phyloP scores from a whole-genome alignment of 371 early-diverging fungal genomes.

The Saksenaea oblongispora region DNA sequence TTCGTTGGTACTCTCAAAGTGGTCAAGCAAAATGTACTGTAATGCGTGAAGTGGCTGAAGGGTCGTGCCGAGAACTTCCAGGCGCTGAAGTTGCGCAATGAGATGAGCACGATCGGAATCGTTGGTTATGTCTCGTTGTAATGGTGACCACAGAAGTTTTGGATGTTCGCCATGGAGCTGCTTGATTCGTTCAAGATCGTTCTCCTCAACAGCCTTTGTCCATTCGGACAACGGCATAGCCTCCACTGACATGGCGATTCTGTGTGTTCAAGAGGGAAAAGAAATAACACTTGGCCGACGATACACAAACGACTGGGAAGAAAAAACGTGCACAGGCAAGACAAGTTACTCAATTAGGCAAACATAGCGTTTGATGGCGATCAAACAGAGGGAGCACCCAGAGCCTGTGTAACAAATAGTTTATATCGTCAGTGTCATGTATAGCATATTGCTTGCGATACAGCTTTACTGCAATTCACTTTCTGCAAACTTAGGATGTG shows the following conservation, averaged over 20 bases:
- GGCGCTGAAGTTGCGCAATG: conserved; percentile 13
- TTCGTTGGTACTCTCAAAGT: conserved; percentile 13
- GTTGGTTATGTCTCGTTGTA: not conserved
- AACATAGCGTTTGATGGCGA: conserved; percentile 1
- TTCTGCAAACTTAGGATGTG: not conserved
- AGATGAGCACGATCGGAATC: conserved; percentile 17
- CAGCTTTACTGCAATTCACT: not conserved
- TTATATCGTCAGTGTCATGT: not conserved
- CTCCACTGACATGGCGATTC: conserved; percentile 11
- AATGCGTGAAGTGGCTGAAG: not conserved
- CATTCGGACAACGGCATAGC: conserved; percentile 23
- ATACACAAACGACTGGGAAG: conserved; percentile 10
- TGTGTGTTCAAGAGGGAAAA: conserved; percentile 2
- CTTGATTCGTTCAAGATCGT: conserved; percentile 24
- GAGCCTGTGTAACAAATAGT: not conserved
- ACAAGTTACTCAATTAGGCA: conserved; percentile 1
- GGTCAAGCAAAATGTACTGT: conserved; percentile 15
- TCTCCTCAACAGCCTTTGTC: conserved; percentile 28
- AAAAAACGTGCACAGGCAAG: conserved; percentile 9
- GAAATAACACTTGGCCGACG: not conserved
- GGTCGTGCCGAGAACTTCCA: conserved; percentile 11
- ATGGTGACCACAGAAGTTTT: conserved; percentile 36
- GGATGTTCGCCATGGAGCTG: conserved; percentile 22
- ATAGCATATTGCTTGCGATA: not conserved
- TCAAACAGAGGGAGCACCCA: conserved; percentile 1